phyloP scores from a whole-genome alignment of 305 asterid genomes.

The Stenogyne calaminthoides region DNA sequence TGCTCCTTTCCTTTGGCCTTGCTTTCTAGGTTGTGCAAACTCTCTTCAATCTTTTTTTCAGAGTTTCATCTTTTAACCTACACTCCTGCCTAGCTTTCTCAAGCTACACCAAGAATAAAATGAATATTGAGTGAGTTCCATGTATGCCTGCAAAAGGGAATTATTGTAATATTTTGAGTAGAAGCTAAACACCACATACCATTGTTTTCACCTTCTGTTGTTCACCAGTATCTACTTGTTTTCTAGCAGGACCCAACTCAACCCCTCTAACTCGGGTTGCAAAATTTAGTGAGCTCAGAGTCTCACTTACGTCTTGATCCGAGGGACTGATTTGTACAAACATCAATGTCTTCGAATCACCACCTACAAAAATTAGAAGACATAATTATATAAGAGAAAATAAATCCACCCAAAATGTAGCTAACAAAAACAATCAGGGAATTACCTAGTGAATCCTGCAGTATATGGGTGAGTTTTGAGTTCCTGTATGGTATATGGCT shows the following conservation, averaged over 20 bases:
- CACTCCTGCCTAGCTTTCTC: conserved; percentile 70
- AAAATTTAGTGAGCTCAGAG: conserved; percentile 87
- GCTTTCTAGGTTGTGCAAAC: conserved; percentile 60
- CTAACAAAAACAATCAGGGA: background rate
- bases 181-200: conserved; percentile 49
- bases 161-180: too few relatives aligned
- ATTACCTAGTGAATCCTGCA: conserved; percentile 91
- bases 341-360: conserved; percentile 93
- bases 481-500: conserved; percentile 99
- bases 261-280: conserved; percentile 94
- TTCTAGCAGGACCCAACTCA: conserved; percentile 84
- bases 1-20: conserved; percentile 73
- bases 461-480: conserved; percentile 89
- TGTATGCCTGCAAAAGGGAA: too few relatives aligned
- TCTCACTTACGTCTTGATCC: conserved; percentile 82
- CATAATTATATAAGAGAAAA: conserved; percentile 4
- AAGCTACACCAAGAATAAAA: conserved; percentile 45
- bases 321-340: conserved; percentile 98
- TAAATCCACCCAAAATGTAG: background rate
- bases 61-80: conserved; percentile 61
- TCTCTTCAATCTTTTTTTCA: conserved; percentile 72
- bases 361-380: conserved; percentile 53
- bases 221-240: conserved; percentile 81
- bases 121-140: too few relatives aligned
- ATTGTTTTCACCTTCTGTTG: conserved; percentile 70